A percentile compares a stretch with the other conserved stretches of the same genome.
These are phyloP conservation scores for Trichoderma harzianum DNA, from an alignment of 2,329 filamentous ascomycete species.

Conservation along the genomic window DNA sequence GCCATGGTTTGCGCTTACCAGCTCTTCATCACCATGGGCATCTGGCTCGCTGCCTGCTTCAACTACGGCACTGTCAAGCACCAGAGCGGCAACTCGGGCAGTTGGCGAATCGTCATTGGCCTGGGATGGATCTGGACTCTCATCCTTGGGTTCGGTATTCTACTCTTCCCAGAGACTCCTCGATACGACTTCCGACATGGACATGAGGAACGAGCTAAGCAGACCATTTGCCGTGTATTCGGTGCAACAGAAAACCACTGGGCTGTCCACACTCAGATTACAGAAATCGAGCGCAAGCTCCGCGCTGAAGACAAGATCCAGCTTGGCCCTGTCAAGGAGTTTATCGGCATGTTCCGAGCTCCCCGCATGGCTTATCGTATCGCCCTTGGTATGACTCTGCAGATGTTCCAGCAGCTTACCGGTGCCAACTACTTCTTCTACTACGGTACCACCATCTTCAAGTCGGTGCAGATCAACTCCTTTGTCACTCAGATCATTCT, in stretches of 20 bases:
- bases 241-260: constrained; percentile 42
- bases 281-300: constrained; percentile 53
- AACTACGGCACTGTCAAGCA: constrained; percentile 60
- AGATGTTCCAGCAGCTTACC: constrained; percentile 66
- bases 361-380: constrained; percentile 63
- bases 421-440: constrained; percentile 67
- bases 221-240: constrained; percentile 48
- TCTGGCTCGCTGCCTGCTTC: constrained; percentile 56
- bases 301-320: constrained; percentile 43
- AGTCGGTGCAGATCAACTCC: constrained; percentile 49
- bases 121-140: constrained; percentile 51
- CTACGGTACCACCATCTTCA: constrained; percentile 55
- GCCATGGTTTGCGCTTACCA: constrained; percentile 65
- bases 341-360: constrained; percentile 60
- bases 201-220: constrained; percentile 42
- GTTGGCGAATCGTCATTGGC: constrained; percentile 60
- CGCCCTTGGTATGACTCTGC: constrained; percentile 55
- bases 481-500: constrained; percentile 67
- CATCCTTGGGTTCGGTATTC: constrained; percentile 46
- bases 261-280: constrained; percentile 46
- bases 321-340: constrained; percentile 42
- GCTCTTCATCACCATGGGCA: constrained; percentile 69
- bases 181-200: constrained; percentile 51
- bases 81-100: constrained; percentile 42
- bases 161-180: constrained; percentile 51